Conservation (phyloP, 1,284 basidiomycete genomes). For the Ceratobasidium sp. region DNA sequence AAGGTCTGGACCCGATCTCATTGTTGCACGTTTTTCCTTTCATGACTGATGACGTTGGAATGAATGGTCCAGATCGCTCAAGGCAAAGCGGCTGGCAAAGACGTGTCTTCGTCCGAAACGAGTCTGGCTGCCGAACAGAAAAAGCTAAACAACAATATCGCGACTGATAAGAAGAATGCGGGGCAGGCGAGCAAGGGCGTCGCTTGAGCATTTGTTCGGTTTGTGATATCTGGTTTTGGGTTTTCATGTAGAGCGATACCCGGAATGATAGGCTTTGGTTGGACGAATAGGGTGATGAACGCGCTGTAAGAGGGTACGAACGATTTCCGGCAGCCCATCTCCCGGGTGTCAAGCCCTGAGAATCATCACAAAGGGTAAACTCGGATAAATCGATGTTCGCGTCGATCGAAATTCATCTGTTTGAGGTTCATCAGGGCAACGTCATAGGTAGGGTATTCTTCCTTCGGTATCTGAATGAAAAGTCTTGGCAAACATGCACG, state of each 20-base stretch:
- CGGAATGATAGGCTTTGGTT: not conserved
- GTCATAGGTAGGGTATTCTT: not conserved
- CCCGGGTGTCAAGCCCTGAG: not conserved
- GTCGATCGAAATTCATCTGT: constrained; percentile 5
- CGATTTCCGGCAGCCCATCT: not conserved
- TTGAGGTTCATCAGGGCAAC: not conserved
- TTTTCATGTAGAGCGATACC: no score
- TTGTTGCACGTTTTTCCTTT: no score
- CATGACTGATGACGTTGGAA: not conserved
- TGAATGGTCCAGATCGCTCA: constrained; percentile 50
- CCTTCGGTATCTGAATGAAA: not conserved
- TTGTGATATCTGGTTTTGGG: not conserved
- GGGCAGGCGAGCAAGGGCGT: constrained; percentile 45
- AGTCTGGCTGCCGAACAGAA: constrained; percentile 50
- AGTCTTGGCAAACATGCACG: not conserved
- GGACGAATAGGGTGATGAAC: not conserved
- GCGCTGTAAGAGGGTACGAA: not conserved
- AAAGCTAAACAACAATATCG: constrained; percentile 53
- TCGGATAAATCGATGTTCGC: no score
- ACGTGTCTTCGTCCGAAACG: constrained; percentile 49
- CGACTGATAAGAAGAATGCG: constrained; percentile 50
- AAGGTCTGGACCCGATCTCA: constrained; percentile 50
- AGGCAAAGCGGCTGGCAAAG: constrained; percentile 51
- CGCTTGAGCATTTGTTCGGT: constrained; percentile 2
- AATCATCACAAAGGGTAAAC: constrained; percentile 14